A percentile compares a stretch with the other conserved stretches of the same genome.
Conservation (phyloP, 441 rosid species). For the Jatropha multifida region DNA sequence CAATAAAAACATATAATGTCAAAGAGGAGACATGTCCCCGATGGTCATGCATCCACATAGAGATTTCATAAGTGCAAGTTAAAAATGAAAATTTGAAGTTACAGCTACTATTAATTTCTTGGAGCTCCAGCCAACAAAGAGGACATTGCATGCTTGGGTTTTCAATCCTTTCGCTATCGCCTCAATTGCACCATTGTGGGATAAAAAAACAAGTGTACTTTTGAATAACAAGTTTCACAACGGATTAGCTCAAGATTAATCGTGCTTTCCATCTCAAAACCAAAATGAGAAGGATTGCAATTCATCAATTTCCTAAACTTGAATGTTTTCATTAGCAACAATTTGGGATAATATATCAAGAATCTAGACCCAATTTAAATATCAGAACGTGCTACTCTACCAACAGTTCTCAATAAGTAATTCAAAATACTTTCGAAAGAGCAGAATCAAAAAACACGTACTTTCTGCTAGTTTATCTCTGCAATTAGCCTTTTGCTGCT, state of each 20-base stretch:
- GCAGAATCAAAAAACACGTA: neutral
- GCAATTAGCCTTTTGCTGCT: neutral
- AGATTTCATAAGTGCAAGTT: neutral
- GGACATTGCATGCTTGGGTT: neutral
- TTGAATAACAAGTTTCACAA: neutral
- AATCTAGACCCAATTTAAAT: neutral
- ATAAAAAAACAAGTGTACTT: neutral
- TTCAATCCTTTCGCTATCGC: neutral
- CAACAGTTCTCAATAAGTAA: neutral
- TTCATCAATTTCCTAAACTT: neutral
- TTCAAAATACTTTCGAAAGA: neutral
- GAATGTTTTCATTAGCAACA: neutral
- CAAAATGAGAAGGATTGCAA: neutral
- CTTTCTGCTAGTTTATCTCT: slow-evolving; percentile 3
- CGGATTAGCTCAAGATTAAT: neutral
- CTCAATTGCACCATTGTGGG: neutral
- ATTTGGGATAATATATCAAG: slow-evolving; percentile 1
- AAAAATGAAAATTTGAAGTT: neutral
- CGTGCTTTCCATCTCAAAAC: neutral
- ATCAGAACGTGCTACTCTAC: neutral
- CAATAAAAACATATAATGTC: no score
- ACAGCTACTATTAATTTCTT: neutral
- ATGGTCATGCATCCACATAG: no score
- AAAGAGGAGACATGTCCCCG: no score
- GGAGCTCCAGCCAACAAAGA: neutral